Evolutionary conservation across 1,284 basidiomycete genomes (phyloP).

Genomic region (Apiotrichum siamense): DNA sequence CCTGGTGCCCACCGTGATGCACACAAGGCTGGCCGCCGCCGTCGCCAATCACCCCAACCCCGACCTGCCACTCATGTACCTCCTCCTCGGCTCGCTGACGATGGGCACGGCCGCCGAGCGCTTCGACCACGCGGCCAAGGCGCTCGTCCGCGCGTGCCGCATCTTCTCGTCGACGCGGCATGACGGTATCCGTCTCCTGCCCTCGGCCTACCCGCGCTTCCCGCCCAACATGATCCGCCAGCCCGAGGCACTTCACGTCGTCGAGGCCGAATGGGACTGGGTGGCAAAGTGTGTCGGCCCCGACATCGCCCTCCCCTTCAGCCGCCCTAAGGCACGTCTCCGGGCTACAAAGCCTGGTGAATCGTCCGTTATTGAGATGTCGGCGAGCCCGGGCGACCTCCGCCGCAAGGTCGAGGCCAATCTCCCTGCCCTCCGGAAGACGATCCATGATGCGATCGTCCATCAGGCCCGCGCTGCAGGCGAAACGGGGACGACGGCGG

Average conservation of each 20-base stretch:
- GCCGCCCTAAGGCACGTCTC: too few relatives aligned
- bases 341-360: too few relatives aligned
- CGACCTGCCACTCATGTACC: conserved; percentile 6
- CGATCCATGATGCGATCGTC: neutral
- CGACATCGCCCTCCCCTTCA: neutral
- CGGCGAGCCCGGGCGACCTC: too few relatives aligned
- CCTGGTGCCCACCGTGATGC: neutral
- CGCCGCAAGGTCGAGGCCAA: neutral
- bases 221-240: neutral
- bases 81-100: neutral
- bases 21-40: neutral
- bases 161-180: neutral
- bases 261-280: conserved; percentile 1
- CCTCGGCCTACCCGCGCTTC: neutral
- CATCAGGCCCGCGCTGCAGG: neutral
- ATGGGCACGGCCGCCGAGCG: conserved; percentile 1
- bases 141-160: conserved; percentile 3
- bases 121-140: conserved; percentile 3
- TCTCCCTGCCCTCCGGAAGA: neutral
- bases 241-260: neutral
- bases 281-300: neutral
- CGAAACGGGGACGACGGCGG: neutral
- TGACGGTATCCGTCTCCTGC: neutral
- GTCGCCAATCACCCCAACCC: neutral
- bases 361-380: too few relatives aligned